phyloP scores from a whole-genome alignment of 225 moss, liverwort and hornwort genomes.

The Anthoceros angustus region DNA sequence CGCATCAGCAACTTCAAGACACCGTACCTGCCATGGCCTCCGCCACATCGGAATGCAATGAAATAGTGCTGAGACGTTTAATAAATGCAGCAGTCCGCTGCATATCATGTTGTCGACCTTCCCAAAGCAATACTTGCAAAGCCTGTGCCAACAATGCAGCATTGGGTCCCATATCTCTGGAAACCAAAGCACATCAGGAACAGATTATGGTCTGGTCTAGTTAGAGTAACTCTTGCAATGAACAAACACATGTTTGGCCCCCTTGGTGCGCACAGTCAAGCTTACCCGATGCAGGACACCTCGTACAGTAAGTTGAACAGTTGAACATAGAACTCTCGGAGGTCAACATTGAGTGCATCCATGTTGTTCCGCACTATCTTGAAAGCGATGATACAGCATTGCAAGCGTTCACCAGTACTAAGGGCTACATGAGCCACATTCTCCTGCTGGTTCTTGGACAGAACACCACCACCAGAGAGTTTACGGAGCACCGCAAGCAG shows the following conservation, averaged over 20 bases:
- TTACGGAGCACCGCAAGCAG: constrained; percentile 60
- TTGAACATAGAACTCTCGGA: constrained; percentile 80
- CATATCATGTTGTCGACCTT: constrained; percentile 94
- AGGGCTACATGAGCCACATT: constrained; percentile 29
- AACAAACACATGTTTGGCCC: not conserved
- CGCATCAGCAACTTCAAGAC: not conserved
- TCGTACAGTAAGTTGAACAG: constrained; percentile 81
- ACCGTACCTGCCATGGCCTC: constrained; percentile 73
- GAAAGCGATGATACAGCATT: constrained; percentile 95
- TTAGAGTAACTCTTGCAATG: not conserved
- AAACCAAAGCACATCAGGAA: not conserved
- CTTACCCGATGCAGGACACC: constrained; percentile 56
- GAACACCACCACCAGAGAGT: constrained; percentile 51
- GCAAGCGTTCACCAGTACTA: constrained; percentile 71
- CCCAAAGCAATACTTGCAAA: constrained; percentile 75
- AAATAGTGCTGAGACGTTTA: constrained; percentile 74
- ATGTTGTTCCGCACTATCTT: constrained; percentile 82
- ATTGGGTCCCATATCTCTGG: constrained; percentile 44
- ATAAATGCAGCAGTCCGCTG: constrained; percentile 84
- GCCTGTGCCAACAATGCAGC: constrained; percentile 65
- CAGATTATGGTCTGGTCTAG: not conserved
- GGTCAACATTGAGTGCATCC: constrained; percentile 88
- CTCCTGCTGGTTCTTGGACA: constrained; percentile 20
- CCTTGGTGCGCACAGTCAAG: not conserved
- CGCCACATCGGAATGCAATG: constrained; percentile 70